These are phyloP conservation scores for Boletellus sp. DNA, from an alignment of 1,284 basidiomycete species.

Conservation along the genomic window DNA sequence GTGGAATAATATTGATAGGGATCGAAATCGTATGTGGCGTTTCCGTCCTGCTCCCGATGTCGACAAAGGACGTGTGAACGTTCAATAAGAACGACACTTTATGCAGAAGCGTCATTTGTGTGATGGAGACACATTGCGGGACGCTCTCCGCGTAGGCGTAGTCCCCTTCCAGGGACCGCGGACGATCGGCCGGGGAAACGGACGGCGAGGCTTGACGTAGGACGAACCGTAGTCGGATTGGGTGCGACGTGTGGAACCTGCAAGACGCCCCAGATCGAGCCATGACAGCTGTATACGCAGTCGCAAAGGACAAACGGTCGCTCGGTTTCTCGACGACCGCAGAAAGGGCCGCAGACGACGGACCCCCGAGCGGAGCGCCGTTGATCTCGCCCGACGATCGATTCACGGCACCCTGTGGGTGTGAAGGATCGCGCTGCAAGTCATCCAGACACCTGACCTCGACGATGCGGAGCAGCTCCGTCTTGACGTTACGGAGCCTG, in stretches of 20 bases:
- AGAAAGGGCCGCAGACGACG: conserved; percentile 23
- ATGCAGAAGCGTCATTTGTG: conserved; percentile 72
- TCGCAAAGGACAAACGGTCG: conserved; percentile 34
- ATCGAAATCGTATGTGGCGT: conserved; percentile 56
- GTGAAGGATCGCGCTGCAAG: conserved; percentile 27
- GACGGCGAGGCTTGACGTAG: conserved; percentile 58
- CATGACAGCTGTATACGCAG: conserved; percentile 46
- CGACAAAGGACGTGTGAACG: conserved; percentile 66
- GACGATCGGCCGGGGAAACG: conserved; percentile 48
- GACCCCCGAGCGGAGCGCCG: conserved; percentile 23
- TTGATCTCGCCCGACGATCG: conserved; percentile 7
- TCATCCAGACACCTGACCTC: conserved; percentile 46
- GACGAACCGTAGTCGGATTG: conserved; percentile 67
- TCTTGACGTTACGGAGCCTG: conserved; percentile 68
- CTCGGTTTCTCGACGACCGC: conserved; percentile 28
- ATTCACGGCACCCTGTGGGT: conserved; percentile 16
- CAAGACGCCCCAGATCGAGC: conserved; percentile 76
- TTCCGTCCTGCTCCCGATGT: conserved; percentile 62
- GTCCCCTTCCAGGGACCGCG: conserved; percentile 41
- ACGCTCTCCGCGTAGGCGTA: conserved; percentile 48
- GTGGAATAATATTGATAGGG: conserved; percentile 66
- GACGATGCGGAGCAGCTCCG: conserved; percentile 65
- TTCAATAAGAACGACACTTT: conserved; percentile 63
- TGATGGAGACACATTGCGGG: conserved; percentile 66
- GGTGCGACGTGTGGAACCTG: conserved; percentile 66